These are phyloP conservation scores for Lasiodiplodia gonubiensis DNA, from an alignment of 2,329 filamentous ascomycete genomes.

Conservation along the genomic window DNA sequence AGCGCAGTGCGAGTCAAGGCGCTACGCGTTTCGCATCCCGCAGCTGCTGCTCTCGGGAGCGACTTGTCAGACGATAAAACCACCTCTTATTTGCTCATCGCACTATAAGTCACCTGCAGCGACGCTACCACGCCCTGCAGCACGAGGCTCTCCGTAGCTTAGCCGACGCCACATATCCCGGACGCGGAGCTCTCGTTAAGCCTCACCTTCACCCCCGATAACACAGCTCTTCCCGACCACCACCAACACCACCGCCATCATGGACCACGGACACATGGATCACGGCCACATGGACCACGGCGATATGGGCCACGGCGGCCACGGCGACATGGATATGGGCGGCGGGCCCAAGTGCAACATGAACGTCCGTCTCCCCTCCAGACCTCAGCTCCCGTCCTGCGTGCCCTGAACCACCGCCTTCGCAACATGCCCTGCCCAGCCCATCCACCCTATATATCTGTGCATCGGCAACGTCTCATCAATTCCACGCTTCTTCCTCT, in stretches of 20 bases:
- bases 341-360: conserved; percentile 76
- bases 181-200: neutral
- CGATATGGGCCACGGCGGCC: conserved; percentile 58
- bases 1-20: conserved; percentile 11
- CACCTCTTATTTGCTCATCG: conserved; percentile 25
- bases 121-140: neutral
- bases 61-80: conserved; percentile 5
- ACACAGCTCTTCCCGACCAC: conserved; percentile 3
- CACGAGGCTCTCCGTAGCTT: neutral
- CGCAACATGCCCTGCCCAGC: too few relatives aligned
- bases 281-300: conserved; percentile 57
- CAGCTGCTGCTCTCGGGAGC: neutral
- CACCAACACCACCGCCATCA: conserved; percentile 3
- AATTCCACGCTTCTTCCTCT: neutral
- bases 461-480: too few relatives aligned
- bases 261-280: conserved; percentile 33
- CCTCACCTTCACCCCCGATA: neutral
- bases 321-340: conserved; percentile 35
- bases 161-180: neutral
- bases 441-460: neutral
- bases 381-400: neutral
- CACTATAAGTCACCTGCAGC: neutral
- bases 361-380: conserved; percentile 68
- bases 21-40: conserved; percentile 4
- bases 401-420: neutral